Percentiles rank a stretch among this genome's conserved stretches.
Conservation (phyloP, 805 yeast species). For the Wickerhamomyces mucosus region DNA sequence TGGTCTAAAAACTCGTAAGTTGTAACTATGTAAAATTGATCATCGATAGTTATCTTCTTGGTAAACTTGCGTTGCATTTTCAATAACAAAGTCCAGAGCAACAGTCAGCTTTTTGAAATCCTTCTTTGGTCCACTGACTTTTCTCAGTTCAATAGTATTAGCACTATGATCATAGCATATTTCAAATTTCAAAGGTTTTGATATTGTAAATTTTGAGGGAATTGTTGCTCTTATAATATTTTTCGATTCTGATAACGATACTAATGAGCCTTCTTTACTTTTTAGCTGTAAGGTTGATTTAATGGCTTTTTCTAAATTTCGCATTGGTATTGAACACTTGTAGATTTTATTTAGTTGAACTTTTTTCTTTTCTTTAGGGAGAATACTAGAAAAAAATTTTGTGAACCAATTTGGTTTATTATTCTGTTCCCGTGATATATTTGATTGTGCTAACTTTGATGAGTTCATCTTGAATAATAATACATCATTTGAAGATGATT, state of each 20-base stretch:
- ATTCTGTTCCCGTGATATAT: too few relatives aligned
- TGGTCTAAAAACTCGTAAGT: too few relatives aligned
- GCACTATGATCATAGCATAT: conserved; percentile 31
- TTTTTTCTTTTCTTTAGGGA: conserved; percentile 11
- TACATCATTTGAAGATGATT: conserved; percentile 8
- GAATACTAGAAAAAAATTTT: conserved; percentile 23
- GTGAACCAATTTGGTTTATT: conserved; percentile 31
- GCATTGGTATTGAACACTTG: conserved; percentile 12
- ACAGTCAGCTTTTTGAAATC: conserved; percentile 34
- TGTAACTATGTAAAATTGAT: too few relatives aligned
- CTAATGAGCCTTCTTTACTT: conserved; percentile 41
- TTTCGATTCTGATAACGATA: conserved; percentile 33
- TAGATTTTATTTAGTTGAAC: conserved; percentile 6
- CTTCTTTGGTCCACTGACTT: conserved; percentile 36
- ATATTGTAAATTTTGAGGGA: conserved; percentile 36
- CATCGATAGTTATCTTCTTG: too few relatives aligned
- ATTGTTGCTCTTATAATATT: conserved; percentile 36
- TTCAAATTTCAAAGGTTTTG: conserved; percentile 37
- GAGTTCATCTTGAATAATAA: conserved; percentile 10
- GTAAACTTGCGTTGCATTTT: conserved; percentile 29
- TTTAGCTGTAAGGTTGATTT: conserved; percentile 35
- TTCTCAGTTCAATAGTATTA: conserved; percentile 30
- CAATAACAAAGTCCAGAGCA: conserved; percentile 35
- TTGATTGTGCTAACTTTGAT: conserved; percentile 16
- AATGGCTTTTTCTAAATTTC: conserved; percentile 16